Evolutionary conservation across 768 basidiomycete species (phyloP), one percentile per base, ranked within the genome.

Genomic region (Floccularia luteovirens): DNA sequence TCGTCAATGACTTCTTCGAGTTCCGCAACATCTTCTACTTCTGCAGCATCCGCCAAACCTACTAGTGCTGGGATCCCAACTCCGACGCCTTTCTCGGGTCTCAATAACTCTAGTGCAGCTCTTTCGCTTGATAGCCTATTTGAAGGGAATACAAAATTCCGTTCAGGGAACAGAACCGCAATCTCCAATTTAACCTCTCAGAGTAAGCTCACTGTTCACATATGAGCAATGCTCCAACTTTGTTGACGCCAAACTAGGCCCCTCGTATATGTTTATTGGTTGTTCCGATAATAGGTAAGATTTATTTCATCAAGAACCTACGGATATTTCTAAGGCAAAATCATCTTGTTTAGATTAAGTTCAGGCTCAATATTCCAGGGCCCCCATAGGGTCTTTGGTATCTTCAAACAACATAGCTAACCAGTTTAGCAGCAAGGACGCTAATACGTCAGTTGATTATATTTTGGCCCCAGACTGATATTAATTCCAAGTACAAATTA

Each of bases 231-330:
- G 21, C 14, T 13, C 32, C 21, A 28, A 28, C 3, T 34, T 17
- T 16, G 32, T 6, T 3, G 10, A 25, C 19, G 5, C 20, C 36
- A 10, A 17, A 35, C 8, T 41, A 64, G 62, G 46, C 7, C 61
- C 64, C 38, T 55, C 57, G 1, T 61, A 64, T 48, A 62, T 64
- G 61, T 61, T 64, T 35, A 48, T 66, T 36, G 61, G 62, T 16
- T 66, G 61, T 33, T 48, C 55, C 3, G 63, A 64, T 38, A 63
- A 60, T 39, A 57, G 58, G 61, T 57, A 39, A 2, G 24, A 36
- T 17, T 51, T 27, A 38, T 17, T 7, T 5, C 20, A 21, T 21
- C 33, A 19, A 17, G 5, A 4, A 11, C 23, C 17, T 16, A 4
- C n/a, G 2, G 10, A 30, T 11, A 20, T 38, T 3, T 13, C 2